A percentile compares a stretch with the other conserved stretches of the same genome.
Evolutionary conservation across 2,329 filamentous ascomycete genomes (phyloP).

Genomic region (Beauveria sp.): DNA sequence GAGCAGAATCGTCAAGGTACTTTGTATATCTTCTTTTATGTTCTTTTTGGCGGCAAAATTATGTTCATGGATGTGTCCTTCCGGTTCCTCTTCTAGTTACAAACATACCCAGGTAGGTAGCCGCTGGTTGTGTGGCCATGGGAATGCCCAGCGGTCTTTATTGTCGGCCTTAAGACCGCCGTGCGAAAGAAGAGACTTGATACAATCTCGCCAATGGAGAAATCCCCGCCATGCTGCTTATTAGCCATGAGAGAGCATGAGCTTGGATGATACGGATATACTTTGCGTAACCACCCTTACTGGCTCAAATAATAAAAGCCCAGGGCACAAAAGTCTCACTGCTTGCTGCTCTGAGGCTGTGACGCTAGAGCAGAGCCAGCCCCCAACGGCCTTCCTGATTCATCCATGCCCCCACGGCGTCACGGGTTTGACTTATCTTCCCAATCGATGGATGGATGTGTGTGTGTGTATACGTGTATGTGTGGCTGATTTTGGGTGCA

Average conservation of each 20-base stretch:
- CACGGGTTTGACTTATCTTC: neutral
- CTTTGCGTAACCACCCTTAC: too few relatives aligned
- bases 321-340: neutral
- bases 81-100: neutral
- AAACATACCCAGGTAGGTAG: neutral
- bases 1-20: neutral
- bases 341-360: neutral
- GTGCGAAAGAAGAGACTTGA: too few relatives aligned
- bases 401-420: neutral
- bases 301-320: too few relatives aligned
- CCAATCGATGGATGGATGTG: neutral
- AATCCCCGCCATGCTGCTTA: neutral
- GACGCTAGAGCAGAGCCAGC: neutral
- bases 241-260: neutral
- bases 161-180: neutral
- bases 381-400: conserved; percentile 9
- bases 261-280: too few relatives aligned
- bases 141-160: neutral
- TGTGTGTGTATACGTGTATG: neutral
- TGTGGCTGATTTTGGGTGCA: neutral
- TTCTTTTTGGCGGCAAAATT: neutral
- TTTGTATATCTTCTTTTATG: neutral
- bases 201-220: neutral
- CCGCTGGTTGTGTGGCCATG: neutral
- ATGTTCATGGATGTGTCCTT: neutral